These are phyloP conservation scores for Phytopythium mirpurense DNA, from an alignment of 352 stramenopile species.

Conservation along the genomic window DNA sequence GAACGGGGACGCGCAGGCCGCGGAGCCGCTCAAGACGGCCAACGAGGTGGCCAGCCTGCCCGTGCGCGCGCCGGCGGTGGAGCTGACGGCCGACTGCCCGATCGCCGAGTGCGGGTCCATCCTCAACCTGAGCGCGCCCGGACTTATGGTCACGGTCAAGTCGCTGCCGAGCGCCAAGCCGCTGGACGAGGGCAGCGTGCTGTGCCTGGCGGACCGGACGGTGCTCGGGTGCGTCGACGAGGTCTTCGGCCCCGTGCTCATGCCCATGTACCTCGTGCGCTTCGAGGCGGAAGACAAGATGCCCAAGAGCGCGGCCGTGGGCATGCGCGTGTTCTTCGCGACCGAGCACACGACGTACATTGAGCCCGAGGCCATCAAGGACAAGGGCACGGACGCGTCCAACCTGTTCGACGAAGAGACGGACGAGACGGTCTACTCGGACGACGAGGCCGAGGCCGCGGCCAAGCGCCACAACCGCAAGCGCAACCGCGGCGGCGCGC, in stretches of 20 bases:
- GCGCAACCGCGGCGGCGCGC: slow-evolving; percentile 35
- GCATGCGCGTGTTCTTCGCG: slow-evolving; percentile 54
- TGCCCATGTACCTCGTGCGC: slow-evolving; percentile 86
- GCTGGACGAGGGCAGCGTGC: slow-evolving; percentile 74
- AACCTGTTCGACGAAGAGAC: slow-evolving; percentile 86
- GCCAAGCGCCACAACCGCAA: slow-evolving; percentile 71
- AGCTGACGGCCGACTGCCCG: slow-evolving; percentile 64
- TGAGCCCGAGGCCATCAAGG: slow-evolving; percentile 61
- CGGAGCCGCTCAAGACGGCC: slow-evolving; percentile 42
- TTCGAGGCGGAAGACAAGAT: slow-evolving; percentile 72
- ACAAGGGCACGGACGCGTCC: slow-evolving; percentile 83
- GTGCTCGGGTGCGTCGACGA: slow-evolving; percentile 82
- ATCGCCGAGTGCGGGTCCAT: slow-evolving; percentile 65
- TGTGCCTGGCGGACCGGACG: slow-evolving; percentile 73
- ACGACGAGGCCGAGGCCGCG: slow-evolving; percentile 74
- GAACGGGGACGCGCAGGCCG: slow-evolving; percentile 51
- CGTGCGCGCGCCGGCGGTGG: slow-evolving; percentile 62
- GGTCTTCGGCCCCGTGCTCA: slow-evolving; percentile 77
- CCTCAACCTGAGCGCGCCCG: slow-evolving; percentile 52
- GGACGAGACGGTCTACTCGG: slow-evolving; percentile 71
- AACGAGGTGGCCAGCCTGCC: slow-evolving; percentile 52
- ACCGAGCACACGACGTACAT: slow-evolving; percentile 83
- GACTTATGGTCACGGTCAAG: slow-evolving; percentile 80
- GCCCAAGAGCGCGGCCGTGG: slow-evolving; percentile 31
- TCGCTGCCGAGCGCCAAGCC: slow-evolving; percentile 49